Conservation (phyloP, 306 rosid genomes). For the Oemleria cerasiformis region DNA sequence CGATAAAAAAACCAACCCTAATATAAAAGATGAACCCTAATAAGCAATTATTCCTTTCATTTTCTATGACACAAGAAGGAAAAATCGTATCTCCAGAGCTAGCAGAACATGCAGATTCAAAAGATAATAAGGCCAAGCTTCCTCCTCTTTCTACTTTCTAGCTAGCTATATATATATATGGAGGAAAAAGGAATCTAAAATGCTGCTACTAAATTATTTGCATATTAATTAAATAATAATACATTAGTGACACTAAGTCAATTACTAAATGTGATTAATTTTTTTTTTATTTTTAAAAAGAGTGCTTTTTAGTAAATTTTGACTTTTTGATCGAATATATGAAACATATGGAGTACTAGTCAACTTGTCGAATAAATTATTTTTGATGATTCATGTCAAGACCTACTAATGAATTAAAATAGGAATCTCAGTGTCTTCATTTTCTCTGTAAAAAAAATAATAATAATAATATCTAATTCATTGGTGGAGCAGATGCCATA, state of each 20-base stretch:
- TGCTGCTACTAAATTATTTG: neutral
- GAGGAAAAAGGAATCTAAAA: neutral
- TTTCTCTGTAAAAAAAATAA: conserved; percentile 2
- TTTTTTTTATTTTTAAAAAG: conserved; percentile 2
- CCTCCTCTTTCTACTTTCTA: conserved; percentile 1
- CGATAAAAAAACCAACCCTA: too few species aligned
- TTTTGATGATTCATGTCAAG: conserved; percentile 17
- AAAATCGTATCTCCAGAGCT: too few species aligned
- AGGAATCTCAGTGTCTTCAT: conserved; percentile 14
- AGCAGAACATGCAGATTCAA: neutral
- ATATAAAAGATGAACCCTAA: too few species aligned
- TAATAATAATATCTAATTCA: conserved; percentile 11
- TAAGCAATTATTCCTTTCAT: too few species aligned
- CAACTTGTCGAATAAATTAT: conserved; percentile 18
- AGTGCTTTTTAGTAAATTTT: conserved; percentile 15
- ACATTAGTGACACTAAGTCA: conserved; percentile 3
- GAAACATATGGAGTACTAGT: conserved; percentile 4
- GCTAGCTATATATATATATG: too few species aligned
- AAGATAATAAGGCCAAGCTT: neutral
- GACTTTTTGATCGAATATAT: conserved; percentile 12
- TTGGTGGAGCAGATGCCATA: conserved; percentile 18
- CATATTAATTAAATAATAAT: neutral
- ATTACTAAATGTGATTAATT: too few species aligned
- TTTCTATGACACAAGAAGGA: too few species aligned
- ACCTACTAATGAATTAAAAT: neutral